Percentiles rank a stretch among this genome's conserved stretches.
phyloP scores from a whole-genome alignment of 108 stramenopile genomes.

The Bacterosira constricta region DNA sequence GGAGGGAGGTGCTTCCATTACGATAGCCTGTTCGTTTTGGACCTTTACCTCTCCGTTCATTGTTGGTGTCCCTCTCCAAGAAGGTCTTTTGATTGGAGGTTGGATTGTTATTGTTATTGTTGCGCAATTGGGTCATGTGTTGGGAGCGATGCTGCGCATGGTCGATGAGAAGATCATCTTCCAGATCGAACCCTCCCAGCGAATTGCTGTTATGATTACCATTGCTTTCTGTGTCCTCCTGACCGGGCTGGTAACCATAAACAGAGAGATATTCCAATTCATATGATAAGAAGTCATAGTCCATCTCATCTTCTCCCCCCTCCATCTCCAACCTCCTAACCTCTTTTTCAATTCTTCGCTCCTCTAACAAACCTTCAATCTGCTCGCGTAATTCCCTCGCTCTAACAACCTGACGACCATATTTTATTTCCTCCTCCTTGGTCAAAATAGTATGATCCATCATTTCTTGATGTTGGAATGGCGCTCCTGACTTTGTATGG shows the following conservation, averaged over 20 bases:
- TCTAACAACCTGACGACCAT: slow-evolving; percentile 56
- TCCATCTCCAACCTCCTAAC: background rate
- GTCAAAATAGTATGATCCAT: slow-evolving; percentile 72
- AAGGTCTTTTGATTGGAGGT: too few relatives aligned
- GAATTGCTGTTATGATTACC: background rate
- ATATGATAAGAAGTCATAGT: slow-evolving; percentile 38
- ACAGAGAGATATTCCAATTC: slow-evolving; percentile 44
- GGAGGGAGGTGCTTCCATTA: background rate
- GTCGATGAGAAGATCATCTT: slow-evolving; percentile 35
- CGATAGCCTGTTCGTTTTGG: background rate
- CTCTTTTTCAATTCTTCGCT: background rate
- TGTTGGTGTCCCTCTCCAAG: too few relatives aligned
- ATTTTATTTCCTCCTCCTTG: slow-evolving; percentile 57
- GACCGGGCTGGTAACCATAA: slow-evolving; percentile 31
- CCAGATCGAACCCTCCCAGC: slow-evolving; percentile 25
- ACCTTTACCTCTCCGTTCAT: background rate
- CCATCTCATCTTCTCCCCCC: background rate
- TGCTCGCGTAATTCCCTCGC: slow-evolving; percentile 45
- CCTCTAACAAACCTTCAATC: slow-evolving; percentile 44
- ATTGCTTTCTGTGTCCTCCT: background rate
- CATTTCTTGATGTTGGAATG: slow-evolving; percentile 47
- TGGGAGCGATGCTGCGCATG: slow-evolving; percentile 40
- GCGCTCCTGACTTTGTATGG: slow-evolving; percentile 4
- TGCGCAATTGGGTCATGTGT: slow-evolving; percentile 29
- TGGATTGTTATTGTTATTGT: background rate